These are phyloP conservation scores for Moniliella sp. DNA, from an alignment of 1,284 basidiomycete genomes.

Conservation along the genomic window DNA sequence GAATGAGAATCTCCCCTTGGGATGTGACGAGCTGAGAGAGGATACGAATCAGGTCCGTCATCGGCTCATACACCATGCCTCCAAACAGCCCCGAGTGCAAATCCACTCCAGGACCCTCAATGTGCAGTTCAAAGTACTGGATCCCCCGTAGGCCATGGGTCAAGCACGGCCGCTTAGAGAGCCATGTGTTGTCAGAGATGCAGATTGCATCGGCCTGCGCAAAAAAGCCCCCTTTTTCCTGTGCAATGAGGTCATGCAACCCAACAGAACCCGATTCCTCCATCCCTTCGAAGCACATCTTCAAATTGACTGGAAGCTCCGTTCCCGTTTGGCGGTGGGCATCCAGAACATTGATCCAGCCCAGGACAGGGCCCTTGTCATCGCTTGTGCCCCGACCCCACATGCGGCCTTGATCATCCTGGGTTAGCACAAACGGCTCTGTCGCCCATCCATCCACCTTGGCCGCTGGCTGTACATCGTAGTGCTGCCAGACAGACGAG, in stretches of 20 bases:
- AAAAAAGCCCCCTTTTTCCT: slow-evolving; percentile 65
- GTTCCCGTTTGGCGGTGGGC: slow-evolving; percentile 50
- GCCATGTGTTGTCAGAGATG: slow-evolving; percentile 41
- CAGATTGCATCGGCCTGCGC: slow-evolving; percentile 78
- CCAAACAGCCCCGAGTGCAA: slow-evolving; percentile 55
- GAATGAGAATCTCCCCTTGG: slow-evolving; percentile 64
- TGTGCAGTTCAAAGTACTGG: slow-evolving; percentile 62
- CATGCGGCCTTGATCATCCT: slow-evolving; percentile 49
- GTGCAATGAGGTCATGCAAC: slow-evolving; percentile 66
- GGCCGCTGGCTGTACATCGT: slow-evolving; percentile 33
- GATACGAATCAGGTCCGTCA: slow-evolving; percentile 45
- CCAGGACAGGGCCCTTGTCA: slow-evolving; percentile 39
- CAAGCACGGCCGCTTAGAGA: slow-evolving; percentile 34
- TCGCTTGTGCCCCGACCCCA: slow-evolving; percentile 49
- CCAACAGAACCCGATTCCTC: slow-evolving; percentile 87
- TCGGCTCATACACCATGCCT: slow-evolving; percentile 35
- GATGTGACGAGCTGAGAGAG: slow-evolving; percentile 59
- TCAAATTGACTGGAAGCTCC: slow-evolving; percentile 74
- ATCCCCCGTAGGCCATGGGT: slow-evolving; percentile 48
- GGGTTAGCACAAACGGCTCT: slow-evolving; percentile 63
- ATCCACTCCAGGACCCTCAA: slow-evolving; percentile 67
- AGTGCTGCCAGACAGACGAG: no score
- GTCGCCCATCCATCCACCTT: slow-evolving; percentile 60
- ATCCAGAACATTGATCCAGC: slow-evolving; percentile 84
- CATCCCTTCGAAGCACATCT: slow-evolving; percentile 89